Evolutionary conservation across 345 rosid genomes (phyloP).

Genomic region (Brassica nigra): DNA sequence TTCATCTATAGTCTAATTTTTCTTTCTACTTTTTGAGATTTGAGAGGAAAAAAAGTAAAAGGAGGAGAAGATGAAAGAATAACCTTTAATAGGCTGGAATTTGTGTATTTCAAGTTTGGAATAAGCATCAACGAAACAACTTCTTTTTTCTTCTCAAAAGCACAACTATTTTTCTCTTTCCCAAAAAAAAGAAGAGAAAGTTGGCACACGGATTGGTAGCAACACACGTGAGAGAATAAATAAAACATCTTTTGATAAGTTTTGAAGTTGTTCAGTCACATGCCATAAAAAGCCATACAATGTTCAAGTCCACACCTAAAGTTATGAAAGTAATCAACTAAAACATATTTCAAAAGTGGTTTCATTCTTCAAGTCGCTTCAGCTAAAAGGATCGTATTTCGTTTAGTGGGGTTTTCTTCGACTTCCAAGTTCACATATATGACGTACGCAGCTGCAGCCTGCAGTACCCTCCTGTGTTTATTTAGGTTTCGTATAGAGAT

Average conservation of each 20-base stretch:
- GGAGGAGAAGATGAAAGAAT: slow-evolving; percentile 21
- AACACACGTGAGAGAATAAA: slow-evolving; percentile 42
- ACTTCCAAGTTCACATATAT: slow-evolving; percentile 24
- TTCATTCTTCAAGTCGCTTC: slow-evolving; percentile 38
- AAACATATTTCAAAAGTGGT: slow-evolving; percentile 24
- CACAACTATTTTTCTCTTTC: slow-evolving; percentile 31
- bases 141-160: slow-evolving; percentile 29
- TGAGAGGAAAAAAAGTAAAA: slow-evolving; percentile 8
- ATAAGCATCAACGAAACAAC: slow-evolving; percentile 39
- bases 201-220: slow-evolving; percentile 40
- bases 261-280: slow-evolving; percentile 31
- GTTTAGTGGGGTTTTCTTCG: slow-evolving; percentile 23
- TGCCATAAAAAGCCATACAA: slow-evolving; percentile 38
- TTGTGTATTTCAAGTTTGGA: slow-evolving; percentile 42
- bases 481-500: slow-evolving; percentile 12
- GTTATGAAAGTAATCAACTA: slow-evolving; percentile 12
- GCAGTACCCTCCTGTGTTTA: slow-evolving; percentile 17
- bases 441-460: slow-evolving; percentile 22
- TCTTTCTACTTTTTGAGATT: slow-evolving; percentile 10
- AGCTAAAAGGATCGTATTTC: slow-evolving; percentile 30
- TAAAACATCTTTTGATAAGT: slow-evolving; percentile 24
- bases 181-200: slow-evolving; percentile 25
- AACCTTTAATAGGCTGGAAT: slow-evolving; percentile 36
- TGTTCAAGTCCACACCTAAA: slow-evolving; percentile 21
- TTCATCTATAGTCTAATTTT: neutral